Evolutionary conservation across 2,329 filamentous ascomycete genomes (phyloP), one percentile per base, ranked within the genome.

Genomic region (Seiridium unicorne): DNA sequence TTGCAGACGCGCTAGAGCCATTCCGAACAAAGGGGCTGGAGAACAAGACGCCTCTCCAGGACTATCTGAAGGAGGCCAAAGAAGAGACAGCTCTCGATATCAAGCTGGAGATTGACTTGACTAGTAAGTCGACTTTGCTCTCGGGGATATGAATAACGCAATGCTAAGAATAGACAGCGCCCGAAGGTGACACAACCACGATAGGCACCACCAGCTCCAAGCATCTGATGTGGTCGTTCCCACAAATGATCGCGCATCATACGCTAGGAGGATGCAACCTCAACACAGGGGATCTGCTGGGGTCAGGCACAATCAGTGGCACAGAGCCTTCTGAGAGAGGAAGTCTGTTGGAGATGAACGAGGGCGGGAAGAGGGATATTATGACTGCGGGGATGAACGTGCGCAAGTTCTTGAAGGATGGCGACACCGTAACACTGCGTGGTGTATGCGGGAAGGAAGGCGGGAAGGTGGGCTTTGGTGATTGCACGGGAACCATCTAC

Each of bases 211-310:
- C 81, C 62, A 89, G 81, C 60, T 84, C 87, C 8, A 84, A 80
- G 64, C 84, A 93, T 68, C 79, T 94, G 9, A 79, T 94, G n/a
- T 94, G 87, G 82, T 93, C 89, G 0, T 94, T 93, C 75, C 84
- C 89, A 4, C 91, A 94, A 72, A 93, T 93, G 90, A 79, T 94
- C 46, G 85, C 91, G 1, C 91, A 94, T 71, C 91, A 94, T 71
- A 87, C 88, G 1, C 82, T 91, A 51, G 90, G 88, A 1, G 91
- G 91, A 5, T 95, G 91, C 72, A 86, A 87, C 3, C 81, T 95
- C 80, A 83, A 86, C 51, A 83, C 87, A 0, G 91, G 91, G 40
- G 91, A 95, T 70, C 74, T 95, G 57, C 76, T 95, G 5, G 91
- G 90, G 2, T 91, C 89, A 2, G 91, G 91, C 3, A 95, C 91